Base-by-base conservation (phyloP, 768 basidiomycete genomes). In the Stropharia rugosoannulata region DNA sequence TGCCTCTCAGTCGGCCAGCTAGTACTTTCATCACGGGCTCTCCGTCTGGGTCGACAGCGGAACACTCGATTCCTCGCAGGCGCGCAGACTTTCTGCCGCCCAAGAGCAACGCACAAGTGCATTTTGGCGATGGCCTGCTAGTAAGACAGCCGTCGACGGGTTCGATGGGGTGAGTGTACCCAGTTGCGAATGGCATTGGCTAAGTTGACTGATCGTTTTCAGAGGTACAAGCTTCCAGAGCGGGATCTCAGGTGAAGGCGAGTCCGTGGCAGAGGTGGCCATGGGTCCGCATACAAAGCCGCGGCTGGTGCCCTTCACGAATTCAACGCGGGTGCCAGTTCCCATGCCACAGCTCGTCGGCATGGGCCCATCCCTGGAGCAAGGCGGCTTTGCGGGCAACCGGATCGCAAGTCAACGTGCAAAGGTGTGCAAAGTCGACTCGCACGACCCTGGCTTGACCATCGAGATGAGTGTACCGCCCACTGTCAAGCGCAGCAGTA, bases 71-170 rank as follows among this genome's bases (percentile, higher is more conserved):
- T 53, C 88, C 87, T 22, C 77, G 81, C 40, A 75, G 86, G 47
- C 77, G 88, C 57, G 78, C 84, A 0, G 89, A 90, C 69, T 90
- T 90, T 64, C 83, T 75, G 9, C 80, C 81, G n/a, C 82, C 85
- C 6, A 76, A 75, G 62, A 69, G 76, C n/a, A 77, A 72, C 59
- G 72, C 65, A 52, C 73, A 69, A 64, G 79, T 71, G 47, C 77
- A 76, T 58, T 70, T 77, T 52, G 68, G 70, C 43, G 73, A 75
- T 49, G 63, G 70, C 13, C 59, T 66, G 49, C 59, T 73, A 22
- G 69, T 64, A 42, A 70, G 74, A 42, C 74, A 76, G 57, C 65
- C 65, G 37, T 75, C 73, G 36, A 68, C 67, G 22, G 70, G 63
- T 11, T 77, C 73, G 5, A 59, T 62, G 51, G 63, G 65, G 62